Percentiles rank a stretch among this genome's conserved stretches.
phyloP scores from a whole-genome alignment of 768 basidiomycete genomes.

The Mycena amicta region DNA sequence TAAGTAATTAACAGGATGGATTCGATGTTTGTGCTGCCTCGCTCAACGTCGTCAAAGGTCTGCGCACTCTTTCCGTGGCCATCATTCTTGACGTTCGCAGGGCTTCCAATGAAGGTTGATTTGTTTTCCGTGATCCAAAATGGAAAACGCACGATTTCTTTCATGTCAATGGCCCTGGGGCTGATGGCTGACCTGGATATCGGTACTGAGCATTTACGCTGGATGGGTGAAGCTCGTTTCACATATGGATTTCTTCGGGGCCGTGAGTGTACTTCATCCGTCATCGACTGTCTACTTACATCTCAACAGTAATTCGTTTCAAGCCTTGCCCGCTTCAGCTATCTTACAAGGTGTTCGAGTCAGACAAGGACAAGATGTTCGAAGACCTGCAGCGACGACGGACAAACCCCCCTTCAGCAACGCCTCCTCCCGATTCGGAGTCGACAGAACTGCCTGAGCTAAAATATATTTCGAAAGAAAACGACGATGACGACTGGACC shows the following conservation, averaged over 20 bases:
- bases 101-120: constrained; percentile 74
- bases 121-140: constrained; percentile 76
- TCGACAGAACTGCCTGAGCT: constrained; percentile 45
- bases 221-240: constrained; percentile 87
- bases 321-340: constrained; percentile 71
- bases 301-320: constrained; percentile 53
- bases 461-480: constrained; percentile 40
- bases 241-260: constrained; percentile 70
- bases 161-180: constrained; percentile 82
- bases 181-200: constrained; percentile 86
- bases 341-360: constrained; percentile 67
- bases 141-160: constrained; percentile 65
- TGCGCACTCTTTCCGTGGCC: not conserved
- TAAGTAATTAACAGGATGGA: too few species aligned
- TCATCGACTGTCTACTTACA: not conserved
- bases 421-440: constrained; percentile 15
- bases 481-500: constrained; percentile 67
- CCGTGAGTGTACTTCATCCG: constrained; percentile 41
- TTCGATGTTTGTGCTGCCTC: constrained; percentile 72
- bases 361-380: constrained; percentile 75
- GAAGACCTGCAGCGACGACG: constrained; percentile 46
- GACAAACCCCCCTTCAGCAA: constrained; percentile 18
- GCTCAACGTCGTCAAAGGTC: constrained; percentile 82
- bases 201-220: constrained; percentile 81
- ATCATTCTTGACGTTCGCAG: constrained; percentile 36